These are phyloP conservation scores for Lignosus rhinocerotis DNA, from an alignment of 1,284 basidiomycete species.

Conservation along the genomic window DNA sequence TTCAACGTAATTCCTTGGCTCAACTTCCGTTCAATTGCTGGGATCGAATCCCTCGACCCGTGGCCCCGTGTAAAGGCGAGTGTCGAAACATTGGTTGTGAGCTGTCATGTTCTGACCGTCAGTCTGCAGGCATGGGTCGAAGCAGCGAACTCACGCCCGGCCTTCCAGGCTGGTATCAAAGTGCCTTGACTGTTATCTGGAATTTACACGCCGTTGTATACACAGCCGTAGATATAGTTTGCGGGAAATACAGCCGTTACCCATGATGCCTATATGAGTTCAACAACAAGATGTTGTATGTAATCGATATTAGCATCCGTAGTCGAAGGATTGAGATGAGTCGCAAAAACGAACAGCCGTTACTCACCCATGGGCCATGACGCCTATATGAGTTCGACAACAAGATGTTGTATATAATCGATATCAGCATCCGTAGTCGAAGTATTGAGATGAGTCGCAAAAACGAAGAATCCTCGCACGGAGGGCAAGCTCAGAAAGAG, in stretches of 20 bases:
- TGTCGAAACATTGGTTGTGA: background rate
- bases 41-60: slow-evolving; percentile 48
- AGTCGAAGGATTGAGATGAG: too few relatives aligned
- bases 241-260: too few relatives aligned
- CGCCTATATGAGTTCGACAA: too few relatives aligned
- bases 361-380: too few relatives aligned
- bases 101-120: background rate
- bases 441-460: background rate
- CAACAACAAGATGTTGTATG: too few relatives aligned
- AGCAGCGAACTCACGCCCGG: slow-evolving; percentile 25
- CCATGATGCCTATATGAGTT: too few relatives aligned
- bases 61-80: slow-evolving; percentile 35
- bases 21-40: slow-evolving; percentile 40
- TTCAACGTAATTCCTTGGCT: slow-evolving; percentile 64
- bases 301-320: too few relatives aligned
- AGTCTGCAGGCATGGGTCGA: slow-evolving; percentile 27
- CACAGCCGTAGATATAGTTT: background rate
- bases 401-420: too few relatives aligned
- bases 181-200: slow-evolving; percentile 24
- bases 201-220: too few relatives aligned
- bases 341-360: too few relatives aligned
- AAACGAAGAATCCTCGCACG: slow-evolving; percentile 1
- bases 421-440: too few relatives aligned
- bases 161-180: slow-evolving; percentile 29
- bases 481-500: slow-evolving; percentile 31